Conservation (phyloP, 495 filamentous ascomycete species). For the Aspergillus bridgeri region DNA sequence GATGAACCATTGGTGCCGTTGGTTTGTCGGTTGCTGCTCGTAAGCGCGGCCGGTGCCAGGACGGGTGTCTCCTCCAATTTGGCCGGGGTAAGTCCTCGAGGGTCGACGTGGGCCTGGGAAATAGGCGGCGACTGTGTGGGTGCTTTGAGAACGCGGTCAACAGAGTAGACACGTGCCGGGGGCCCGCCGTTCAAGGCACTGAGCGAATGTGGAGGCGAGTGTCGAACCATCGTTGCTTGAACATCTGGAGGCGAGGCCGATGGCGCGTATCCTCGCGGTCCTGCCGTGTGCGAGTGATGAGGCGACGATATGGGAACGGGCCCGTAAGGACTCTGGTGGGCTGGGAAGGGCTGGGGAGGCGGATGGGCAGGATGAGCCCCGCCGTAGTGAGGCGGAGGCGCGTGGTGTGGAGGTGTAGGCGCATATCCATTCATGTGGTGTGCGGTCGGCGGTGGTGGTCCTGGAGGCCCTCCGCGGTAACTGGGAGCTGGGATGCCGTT, state of each 20-base stretch:
- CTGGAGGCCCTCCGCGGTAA: constrained; percentile 22
- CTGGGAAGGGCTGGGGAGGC: constrained; percentile 32
- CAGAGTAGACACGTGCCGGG: constrained; percentile 33
- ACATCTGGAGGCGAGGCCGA: constrained; percentile 47
- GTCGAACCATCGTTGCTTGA: constrained; percentile 40
- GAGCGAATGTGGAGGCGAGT: constrained; percentile 40
- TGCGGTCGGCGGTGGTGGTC: constrained; percentile 8
- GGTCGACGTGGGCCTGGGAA: constrained; percentile 33
- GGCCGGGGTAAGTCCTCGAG: constrained; percentile 31
- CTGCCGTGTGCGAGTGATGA: constrained; percentile 33
- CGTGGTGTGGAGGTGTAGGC: constrained; percentile 26
- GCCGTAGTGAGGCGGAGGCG: constrained; percentile 32
- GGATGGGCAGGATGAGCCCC: constrained; percentile 40
- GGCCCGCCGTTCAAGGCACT: constrained; percentile 38
- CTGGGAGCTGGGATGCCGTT: constrained; percentile 35
- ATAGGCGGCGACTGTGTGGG: constrained; percentile 39
- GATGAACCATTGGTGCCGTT: constrained; percentile 36
- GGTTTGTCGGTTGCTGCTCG: constrained; percentile 30
- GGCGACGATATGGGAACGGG: constrained; percentile 38
- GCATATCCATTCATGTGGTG: constrained; percentile 34
- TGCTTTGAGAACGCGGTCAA: constrained; percentile 34
- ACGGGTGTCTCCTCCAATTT: constrained; percentile 33
- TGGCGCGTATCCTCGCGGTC: constrained; percentile 40
- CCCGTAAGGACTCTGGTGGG: constrained; percentile 44
- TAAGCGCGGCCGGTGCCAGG: constrained; percentile 20